These are phyloP conservation scores for Sarocladium kiliense DNA, from an alignment of 2,329 filamentous ascomycete genomes.

Conservation along the genomic window DNA sequence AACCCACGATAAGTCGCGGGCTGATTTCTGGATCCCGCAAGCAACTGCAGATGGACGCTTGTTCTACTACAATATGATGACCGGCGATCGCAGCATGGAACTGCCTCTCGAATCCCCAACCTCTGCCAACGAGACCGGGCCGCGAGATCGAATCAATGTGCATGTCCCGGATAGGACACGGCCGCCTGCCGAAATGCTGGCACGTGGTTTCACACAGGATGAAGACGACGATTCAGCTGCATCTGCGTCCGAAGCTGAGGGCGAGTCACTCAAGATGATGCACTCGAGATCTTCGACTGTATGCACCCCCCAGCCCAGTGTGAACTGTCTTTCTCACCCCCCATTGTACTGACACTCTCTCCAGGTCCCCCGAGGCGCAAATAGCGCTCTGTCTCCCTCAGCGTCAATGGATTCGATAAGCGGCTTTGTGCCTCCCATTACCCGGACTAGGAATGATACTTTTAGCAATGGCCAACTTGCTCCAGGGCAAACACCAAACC, in stretches of 20 bases:
- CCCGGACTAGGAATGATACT: conserved; percentile 52
- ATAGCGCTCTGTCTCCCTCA: conserved; percentile 74
- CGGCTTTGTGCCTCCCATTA: conserved; percentile 52
- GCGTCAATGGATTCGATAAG: conserved; percentile 90
- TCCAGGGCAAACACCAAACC: conserved; percentile 42
- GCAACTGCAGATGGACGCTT: conserved; percentile 87
- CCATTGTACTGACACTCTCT: conserved; percentile 21
- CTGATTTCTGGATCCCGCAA: conserved; percentile 98
- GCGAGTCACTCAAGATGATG: conserved; percentile 38
- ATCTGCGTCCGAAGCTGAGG: conserved; percentile 83
- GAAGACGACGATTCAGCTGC: conserved; percentile 83
- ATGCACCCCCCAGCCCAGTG: background rate
- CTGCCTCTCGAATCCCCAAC: conserved; percentile 87
- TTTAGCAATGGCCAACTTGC: conserved; percentile 34
- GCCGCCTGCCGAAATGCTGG: conserved; percentile 87
- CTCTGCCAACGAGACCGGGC: conserved; percentile 74
- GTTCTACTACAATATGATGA: conserved; percentile 98
- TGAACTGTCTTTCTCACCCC: background rate
- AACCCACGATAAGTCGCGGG: conserved; percentile 66
- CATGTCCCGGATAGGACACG: conserved; percentile 84
- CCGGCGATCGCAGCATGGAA: conserved; percentile 90
- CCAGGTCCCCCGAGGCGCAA: conserved; percentile 57
- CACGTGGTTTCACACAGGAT: conserved; percentile 71
- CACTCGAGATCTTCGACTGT: conserved; percentile 3
- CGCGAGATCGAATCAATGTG: conserved; percentile 82